phyloP scores from a whole-genome alignment of 2,329 filamentous ascomycete genomes.

The Fusarium sp. region DNA sequence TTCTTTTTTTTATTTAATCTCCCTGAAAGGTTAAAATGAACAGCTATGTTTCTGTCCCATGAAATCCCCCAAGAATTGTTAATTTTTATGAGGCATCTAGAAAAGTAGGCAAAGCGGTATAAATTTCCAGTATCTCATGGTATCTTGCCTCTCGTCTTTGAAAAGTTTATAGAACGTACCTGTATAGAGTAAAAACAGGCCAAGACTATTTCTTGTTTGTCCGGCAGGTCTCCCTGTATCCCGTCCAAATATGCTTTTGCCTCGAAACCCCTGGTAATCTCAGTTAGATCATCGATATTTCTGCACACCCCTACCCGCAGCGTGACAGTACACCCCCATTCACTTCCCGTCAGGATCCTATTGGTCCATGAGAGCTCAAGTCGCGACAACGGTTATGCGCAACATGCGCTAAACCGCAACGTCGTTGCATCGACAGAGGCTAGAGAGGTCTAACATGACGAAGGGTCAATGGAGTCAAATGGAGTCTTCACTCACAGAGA shows the following conservation, averaged over 20 bases:
- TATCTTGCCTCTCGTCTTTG: too few relatives aligned
- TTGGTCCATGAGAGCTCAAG: conserved; percentile 54
- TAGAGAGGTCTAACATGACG: conserved; percentile 52
- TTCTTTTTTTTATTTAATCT: conserved; percentile 22
- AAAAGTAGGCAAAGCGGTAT: too few relatives aligned
- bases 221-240: conserved; percentile 18
- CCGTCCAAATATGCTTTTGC: conserved; percentile 35
- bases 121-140: too few relatives aligned
- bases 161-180: too few relatives aligned
- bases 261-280: conserved; percentile 28
- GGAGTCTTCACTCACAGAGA: conserved; percentile 42
- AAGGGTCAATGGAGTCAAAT: conserved; percentile 55
- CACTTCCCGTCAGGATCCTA: conserved; percentile 42
- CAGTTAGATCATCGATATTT: conserved; percentile 19
- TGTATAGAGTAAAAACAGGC: too few relatives aligned
- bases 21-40: conserved; percentile 14
- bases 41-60: too few relatives aligned
- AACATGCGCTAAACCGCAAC: conserved; percentile 64
- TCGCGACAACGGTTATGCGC: conserved; percentile 63
- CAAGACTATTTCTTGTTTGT: too few relatives aligned
- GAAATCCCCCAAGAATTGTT: too few relatives aligned
- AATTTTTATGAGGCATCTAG: too few relatives aligned
- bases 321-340: conserved; percentile 45
- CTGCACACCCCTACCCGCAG: conserved; percentile 24
- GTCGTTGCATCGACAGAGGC: conserved; percentile 58